phyloP scores from a whole-genome alignment of 805 yeast species.

The Ogataea parapolymorpha region DNA sequence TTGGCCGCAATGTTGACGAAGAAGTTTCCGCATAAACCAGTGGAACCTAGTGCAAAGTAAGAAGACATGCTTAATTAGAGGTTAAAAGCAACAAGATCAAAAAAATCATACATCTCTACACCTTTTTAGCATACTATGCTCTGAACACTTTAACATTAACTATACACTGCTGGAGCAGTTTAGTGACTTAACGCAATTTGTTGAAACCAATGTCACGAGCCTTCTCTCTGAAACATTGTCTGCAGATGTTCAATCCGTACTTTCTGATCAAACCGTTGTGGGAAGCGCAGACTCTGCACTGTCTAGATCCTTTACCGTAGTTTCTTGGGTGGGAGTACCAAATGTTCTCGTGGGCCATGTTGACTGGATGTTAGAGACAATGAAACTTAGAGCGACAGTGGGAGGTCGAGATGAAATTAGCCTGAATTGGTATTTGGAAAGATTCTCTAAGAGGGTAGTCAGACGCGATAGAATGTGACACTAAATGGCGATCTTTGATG shows the following conservation, averaged over 20 bases:
- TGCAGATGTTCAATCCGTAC: constrained; percentile 99
- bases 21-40: constrained; percentile 71
- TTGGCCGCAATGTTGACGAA: constrained; percentile 46
- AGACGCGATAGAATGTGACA: background rate
- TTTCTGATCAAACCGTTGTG: constrained; percentile 99
- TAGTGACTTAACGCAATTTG: constrained; percentile 83
- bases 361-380: constrained; percentile 33
- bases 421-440: background rate
- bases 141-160: constrained; percentile 11
- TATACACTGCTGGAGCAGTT: constrained; percentile 6
- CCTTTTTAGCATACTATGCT: constrained; percentile 8
- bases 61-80: constrained; percentile 3
- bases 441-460: background rate
- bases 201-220: constrained; percentile 98
- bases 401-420: background rate
- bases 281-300: constrained; percentile 98
- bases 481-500: background rate
- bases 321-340: constrained; percentile 99
- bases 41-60: constrained; percentile 58
- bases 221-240: constrained; percentile 99
- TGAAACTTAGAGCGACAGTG: background rate
- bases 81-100: background rate
- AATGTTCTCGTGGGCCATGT: constrained; percentile 99
- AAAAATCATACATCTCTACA: constrained; percentile 5
- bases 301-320: constrained; percentile 99